Conservation (phyloP, 1,284 basidiomycete species). For the Moniliella sp. region DNA sequence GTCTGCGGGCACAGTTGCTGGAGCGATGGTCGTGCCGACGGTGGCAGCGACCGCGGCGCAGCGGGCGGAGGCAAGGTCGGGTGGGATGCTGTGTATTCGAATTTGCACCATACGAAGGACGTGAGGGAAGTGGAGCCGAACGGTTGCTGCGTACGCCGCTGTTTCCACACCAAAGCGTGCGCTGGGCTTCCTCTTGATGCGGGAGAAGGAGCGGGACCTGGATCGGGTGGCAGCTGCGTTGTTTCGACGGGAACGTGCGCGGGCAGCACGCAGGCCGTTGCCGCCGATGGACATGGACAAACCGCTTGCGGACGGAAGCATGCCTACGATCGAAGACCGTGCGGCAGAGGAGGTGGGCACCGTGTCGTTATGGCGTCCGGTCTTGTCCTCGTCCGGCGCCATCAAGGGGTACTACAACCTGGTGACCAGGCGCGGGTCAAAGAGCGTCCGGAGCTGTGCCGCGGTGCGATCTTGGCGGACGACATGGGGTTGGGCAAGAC, state of each 20-base stretch:
- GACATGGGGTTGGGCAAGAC: slow-evolving; percentile 88
- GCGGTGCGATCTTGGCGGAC: slow-evolving; percentile 58
- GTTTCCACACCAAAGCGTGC: slow-evolving; percentile 97
- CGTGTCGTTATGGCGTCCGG: slow-evolving; percentile 57
- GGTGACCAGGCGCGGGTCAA: slow-evolving; percentile 58
- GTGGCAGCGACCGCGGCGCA: too few relatives aligned
- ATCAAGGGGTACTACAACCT: slow-evolving; percentile 41
- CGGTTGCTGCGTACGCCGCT: slow-evolving; percentile 68
- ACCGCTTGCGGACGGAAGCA: not conserved
- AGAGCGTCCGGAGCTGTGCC: slow-evolving; percentile 47
- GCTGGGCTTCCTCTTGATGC: slow-evolving; percentile 78
- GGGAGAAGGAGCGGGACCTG: slow-evolving; percentile 41
- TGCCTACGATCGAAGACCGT: too few relatives aligned
- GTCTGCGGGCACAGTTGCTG: too few relatives aligned
- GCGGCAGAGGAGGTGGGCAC: slow-evolving; percentile 24
- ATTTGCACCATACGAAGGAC: not conserved
- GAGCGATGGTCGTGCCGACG: too few relatives aligned
- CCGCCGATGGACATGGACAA: not conserved
- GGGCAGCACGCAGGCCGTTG: too few relatives aligned
- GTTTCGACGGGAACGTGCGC: not conserved
- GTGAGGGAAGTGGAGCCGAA: not conserved
- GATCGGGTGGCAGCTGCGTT: slow-evolving; percentile 4
- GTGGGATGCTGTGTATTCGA: too few relatives aligned
- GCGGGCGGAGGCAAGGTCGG: too few relatives aligned
- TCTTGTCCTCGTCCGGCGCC: slow-evolving; percentile 38